These are phyloP conservation scores for Tetrastigma voinierianum DNA, from an alignment of 164 flowering plant species.

Conservation along the genomic window DNA sequence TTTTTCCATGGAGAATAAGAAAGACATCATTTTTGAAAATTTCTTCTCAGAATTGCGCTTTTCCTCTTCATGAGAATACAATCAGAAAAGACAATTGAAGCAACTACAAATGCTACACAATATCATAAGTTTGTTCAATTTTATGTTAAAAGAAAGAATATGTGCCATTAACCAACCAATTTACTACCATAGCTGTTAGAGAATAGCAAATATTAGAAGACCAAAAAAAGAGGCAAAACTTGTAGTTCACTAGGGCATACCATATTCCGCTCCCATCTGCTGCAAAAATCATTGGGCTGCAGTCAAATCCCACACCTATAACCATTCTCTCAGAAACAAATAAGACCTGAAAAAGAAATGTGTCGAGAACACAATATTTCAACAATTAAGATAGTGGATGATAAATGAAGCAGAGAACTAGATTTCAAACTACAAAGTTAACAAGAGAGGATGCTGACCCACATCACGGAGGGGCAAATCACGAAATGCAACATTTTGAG, in stretches of 20 bases:
- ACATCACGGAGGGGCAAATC: slow-evolving; percentile 99
- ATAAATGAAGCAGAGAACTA: background rate
- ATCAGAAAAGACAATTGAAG: too few species aligned
- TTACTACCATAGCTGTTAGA: too few species aligned
- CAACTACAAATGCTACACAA: too few species aligned
- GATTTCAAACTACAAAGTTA: slow-evolving; percentile 10
- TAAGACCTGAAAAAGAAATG: slow-evolving; percentile 51
- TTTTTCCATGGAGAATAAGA: background rate
- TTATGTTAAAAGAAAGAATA: too few species aligned
- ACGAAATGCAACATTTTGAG: slow-evolving; percentile 85
- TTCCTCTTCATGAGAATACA: too few species aligned
- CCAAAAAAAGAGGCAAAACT: too few species aligned
- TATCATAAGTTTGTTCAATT: too few species aligned
- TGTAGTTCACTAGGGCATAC: slow-evolving; percentile 29
- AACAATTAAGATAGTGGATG: background rate
- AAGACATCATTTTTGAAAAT: background rate
- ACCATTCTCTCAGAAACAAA: slow-evolving; percentile 90
- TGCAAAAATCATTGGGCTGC: slow-evolving; percentile 87
- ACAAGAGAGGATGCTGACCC: slow-evolving; percentile 96
- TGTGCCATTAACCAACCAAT: too few species aligned
- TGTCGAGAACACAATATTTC: background rate
- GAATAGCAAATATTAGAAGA: too few species aligned
- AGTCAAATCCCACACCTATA: slow-evolving; percentile 93
- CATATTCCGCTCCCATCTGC: slow-evolving; percentile 95
- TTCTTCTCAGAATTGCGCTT: background rate